Conservation (phyloP, 345 rosid genomes). For the Cardamine chenopodiifolia region DNA sequence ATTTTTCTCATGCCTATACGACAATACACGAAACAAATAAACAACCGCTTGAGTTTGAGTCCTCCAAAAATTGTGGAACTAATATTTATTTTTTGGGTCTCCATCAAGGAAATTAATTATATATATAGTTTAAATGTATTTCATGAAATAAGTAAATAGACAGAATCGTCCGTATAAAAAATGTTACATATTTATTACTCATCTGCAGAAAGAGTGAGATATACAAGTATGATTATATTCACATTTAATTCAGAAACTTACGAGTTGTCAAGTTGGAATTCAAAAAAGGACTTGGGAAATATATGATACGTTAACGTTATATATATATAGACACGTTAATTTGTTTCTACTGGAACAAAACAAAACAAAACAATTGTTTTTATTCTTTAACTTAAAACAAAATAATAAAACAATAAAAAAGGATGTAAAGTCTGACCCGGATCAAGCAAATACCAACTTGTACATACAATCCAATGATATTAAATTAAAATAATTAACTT, state of each 20-base stretch:
- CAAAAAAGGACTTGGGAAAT: background rate
- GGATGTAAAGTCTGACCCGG: constrained; percentile 23
- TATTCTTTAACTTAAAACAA: background rate
- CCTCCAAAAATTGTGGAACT: background rate
- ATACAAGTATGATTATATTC: background rate
- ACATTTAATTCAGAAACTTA: background rate
- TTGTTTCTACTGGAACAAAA: background rate
- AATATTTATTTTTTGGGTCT: background rate
- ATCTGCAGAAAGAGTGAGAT: background rate
- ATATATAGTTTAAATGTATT: background rate
- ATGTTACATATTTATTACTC: background rate
- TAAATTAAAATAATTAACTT: background rate
- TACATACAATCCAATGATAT: background rate
- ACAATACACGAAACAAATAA: constrained; percentile 2
- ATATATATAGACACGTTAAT: too few relatives aligned
- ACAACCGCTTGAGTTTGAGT: background rate
- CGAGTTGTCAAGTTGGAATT: background rate
- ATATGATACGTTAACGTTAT: background rate
- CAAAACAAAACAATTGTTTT: background rate
- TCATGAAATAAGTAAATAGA: background rate
- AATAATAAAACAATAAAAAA: background rate
- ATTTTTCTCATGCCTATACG: background rate
- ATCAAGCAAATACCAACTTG: constrained; percentile 11
- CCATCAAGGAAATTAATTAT: background rate
- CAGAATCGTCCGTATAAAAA: background rate